Evolutionary conservation across 768 basidiomycete species (phyloP).

Genomic region (Nevesoporus exiguus): DNA sequence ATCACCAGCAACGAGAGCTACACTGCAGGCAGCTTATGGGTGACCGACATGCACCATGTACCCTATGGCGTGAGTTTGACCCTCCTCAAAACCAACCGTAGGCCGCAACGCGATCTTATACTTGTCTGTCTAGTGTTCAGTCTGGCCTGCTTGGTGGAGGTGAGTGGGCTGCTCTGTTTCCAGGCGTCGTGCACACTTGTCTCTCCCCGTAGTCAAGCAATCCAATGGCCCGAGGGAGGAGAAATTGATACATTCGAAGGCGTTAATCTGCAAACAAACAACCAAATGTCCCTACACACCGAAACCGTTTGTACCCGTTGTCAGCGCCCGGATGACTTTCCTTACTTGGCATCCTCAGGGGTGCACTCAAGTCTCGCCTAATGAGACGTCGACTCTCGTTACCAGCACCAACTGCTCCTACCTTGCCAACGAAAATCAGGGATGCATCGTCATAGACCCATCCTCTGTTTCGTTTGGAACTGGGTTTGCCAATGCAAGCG

Average conservation of each 20-base stretch:
- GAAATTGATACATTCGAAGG: slow-evolving; percentile 84
- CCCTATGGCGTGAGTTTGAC: slow-evolving; percentile 53
- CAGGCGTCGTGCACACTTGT: background rate
- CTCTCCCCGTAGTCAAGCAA: slow-evolving; percentile 39
- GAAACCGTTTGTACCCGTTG: slow-evolving; percentile 36
- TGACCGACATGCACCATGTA: slow-evolving; percentile 61
- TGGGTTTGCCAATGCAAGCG: slow-evolving; percentile 60
- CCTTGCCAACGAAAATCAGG: slow-evolving; percentile 52
- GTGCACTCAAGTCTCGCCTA: slow-evolving; percentile 49
- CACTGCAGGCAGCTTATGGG: slow-evolving; percentile 59
- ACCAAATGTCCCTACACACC: slow-evolving; percentile 77
- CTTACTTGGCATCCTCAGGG: slow-evolving; percentile 31
- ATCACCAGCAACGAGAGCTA: slow-evolving; percentile 55
- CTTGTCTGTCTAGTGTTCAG: slow-evolving; percentile 50
- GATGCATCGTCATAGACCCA: slow-evolving; percentile 61
- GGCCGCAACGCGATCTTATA: background rate
- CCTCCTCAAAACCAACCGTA: background rate
- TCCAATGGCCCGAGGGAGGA: slow-evolving; percentile 59
- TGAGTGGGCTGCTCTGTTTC: slow-evolving; percentile 3
- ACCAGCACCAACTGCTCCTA: slow-evolving; percentile 60
- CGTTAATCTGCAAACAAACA: slow-evolving; percentile 62
- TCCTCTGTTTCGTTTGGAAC: slow-evolving; percentile 57
- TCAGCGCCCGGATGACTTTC: background rate
- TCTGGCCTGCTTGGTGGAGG: slow-evolving; percentile 65
- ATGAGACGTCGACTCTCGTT: slow-evolving; percentile 49